These are phyloP conservation scores for Graphiopsis chlorocephala DNA, from an alignment of 2,329 filamentous ascomycete genomes.

Conservation along the genomic window DNA sequence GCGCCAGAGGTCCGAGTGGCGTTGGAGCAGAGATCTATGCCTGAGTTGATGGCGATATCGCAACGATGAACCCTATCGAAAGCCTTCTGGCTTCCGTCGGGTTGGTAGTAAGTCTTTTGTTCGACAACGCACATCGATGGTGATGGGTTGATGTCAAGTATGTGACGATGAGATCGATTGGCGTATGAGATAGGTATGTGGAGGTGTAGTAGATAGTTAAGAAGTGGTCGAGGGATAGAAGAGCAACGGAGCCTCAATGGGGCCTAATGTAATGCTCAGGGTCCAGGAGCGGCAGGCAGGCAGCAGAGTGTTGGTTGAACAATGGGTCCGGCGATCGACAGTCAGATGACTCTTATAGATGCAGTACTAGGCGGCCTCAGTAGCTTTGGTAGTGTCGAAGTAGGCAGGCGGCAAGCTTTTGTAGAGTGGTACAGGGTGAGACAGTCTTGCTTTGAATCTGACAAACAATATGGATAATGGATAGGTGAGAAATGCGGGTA, in stretches of 20 bases:
- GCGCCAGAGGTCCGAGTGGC: conserved; percentile 12
- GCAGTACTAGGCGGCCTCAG: conserved; percentile 10
- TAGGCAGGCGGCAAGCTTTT: background rate
- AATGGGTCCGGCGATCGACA: conserved; percentile 13
- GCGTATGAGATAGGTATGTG: background rate
- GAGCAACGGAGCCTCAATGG: conserved; percentile 4
- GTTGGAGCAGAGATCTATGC: conserved; percentile 20
- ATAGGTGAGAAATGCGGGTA: background rate
- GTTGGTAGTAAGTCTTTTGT: conserved; percentile 27
- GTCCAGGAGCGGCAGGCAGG: conserved; percentile 9
- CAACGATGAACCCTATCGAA: conserved; percentile 25
- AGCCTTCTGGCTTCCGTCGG: conserved; percentile 23
- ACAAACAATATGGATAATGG: conserved; percentile 2
- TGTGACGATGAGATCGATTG: background rate
- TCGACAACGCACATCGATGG: conserved; percentile 33
- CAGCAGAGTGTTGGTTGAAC: conserved; percentile 16
- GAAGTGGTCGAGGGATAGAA: background rate
- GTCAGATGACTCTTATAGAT: conserved; percentile 15
- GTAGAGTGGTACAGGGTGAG: background rate
- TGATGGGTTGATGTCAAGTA: background rate
- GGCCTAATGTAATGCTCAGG: background rate
- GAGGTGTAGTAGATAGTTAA: background rate
- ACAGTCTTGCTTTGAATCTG: background rate
- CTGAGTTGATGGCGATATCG: conserved; percentile 19
- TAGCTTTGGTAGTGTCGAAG: background rate